phyloP scores from a whole-genome alignment of 306 rosid genomes.

The Purshia tridentata region DNA sequence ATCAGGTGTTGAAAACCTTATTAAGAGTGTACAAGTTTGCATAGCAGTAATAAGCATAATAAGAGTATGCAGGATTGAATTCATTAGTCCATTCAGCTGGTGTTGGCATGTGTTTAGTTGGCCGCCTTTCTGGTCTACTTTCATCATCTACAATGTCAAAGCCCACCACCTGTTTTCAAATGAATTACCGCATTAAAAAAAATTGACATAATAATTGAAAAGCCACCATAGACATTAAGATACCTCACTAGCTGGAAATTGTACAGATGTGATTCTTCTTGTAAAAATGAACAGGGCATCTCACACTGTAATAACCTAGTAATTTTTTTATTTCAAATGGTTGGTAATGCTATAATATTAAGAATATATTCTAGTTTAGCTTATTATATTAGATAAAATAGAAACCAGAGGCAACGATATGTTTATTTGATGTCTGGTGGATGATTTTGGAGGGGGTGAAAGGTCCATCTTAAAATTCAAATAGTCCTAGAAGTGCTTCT shows the following conservation, averaged over 20 bases:
- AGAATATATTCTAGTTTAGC: no score
- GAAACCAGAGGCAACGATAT: no score
- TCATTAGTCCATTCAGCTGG: constrained; percentile 83
- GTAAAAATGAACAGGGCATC: no score
- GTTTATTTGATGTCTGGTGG: neutral
- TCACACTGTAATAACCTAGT: no score
- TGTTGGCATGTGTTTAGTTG: constrained; percentile 90
- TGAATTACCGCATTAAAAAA: neutral
- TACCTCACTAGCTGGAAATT: neutral
- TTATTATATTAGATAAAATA: no score
- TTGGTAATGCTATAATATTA: no score
- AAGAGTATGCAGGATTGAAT: constrained; percentile 84
- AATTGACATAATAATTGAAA: neutral
- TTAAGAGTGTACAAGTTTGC: constrained; percentile 76
- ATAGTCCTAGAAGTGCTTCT: neutral
- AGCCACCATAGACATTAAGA: neutral
- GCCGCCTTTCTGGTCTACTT: constrained; percentile 90
- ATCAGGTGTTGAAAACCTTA: constrained; percentile 46
- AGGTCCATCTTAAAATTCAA: neutral
- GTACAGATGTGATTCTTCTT: no score
- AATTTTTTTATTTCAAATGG: no score
- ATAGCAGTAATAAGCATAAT: constrained; percentile 73
- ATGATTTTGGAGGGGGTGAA: neutral
- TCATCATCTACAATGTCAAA: constrained; percentile 88
- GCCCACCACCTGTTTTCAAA: constrained; percentile 68